Evolutionary conservation across 495 filamentous ascomycete species (phyloP).

Genomic region (Massariosphaeria phaeospora): DNA sequence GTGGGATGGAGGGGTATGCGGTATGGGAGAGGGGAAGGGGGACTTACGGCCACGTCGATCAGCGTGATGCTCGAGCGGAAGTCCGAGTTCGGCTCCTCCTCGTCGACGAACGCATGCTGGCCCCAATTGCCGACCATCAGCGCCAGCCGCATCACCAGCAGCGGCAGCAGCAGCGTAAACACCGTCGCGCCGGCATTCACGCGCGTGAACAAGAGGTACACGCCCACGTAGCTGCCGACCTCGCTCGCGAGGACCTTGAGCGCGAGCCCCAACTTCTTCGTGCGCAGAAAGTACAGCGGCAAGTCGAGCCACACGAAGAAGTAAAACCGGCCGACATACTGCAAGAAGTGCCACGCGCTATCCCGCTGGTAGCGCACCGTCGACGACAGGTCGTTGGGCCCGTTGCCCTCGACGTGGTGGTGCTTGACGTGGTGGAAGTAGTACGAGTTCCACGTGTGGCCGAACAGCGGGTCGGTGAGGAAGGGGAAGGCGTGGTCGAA

Average conservation of each 20-base stretch:
- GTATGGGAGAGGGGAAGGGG: background rate
- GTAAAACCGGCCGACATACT: conserved; percentile 68
- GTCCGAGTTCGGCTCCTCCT: conserved; percentile 62
- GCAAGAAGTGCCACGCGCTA: conserved; percentile 54
- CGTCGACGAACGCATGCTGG: conserved; percentile 69
- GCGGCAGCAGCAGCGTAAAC: conserved; percentile 58
- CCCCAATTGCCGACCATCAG: conserved; percentile 74
- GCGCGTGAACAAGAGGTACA: conserved; percentile 47
- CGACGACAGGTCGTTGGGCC: conserved; percentile 66
- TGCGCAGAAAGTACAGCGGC: conserved; percentile 64
- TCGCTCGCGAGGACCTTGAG: conserved; percentile 55
- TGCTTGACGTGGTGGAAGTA: conserved; percentile 83
- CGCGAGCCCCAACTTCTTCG: conserved; percentile 49
- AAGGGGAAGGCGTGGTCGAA: conserved; percentile 67
- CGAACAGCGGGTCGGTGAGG: conserved; percentile 66
- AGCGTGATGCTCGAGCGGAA: conserved; percentile 67
- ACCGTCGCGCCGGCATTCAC: conserved; percentile 50
- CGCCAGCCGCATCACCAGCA: conserved; percentile 55
- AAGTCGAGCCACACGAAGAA: conserved; percentile 69
- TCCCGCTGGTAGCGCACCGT: conserved; percentile 76
- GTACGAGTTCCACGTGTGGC: conserved; percentile 79
- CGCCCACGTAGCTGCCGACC: conserved; percentile 46
- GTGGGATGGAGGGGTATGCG: background rate
- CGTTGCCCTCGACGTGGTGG: conserved; percentile 79
- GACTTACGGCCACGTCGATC: conserved; percentile 63